Conservation (phyloP, 257 asterid species). For the Scutellaria barbata region DNA sequence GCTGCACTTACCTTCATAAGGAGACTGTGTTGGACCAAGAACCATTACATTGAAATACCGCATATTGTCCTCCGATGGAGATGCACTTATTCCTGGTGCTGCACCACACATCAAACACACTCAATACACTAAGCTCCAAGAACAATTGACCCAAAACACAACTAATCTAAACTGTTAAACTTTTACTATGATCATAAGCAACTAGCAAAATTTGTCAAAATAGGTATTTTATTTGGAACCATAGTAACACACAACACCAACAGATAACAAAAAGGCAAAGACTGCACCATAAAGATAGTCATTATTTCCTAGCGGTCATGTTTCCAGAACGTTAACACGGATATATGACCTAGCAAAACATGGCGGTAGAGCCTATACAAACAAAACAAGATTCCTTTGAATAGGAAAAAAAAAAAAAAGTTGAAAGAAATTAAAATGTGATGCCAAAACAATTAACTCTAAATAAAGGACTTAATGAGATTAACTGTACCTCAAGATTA, state of each 20-base stretch:
- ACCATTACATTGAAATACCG: constrained; percentile 28
- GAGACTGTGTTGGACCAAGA: constrained; percentile 32
- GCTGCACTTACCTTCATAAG: constrained; percentile 29
- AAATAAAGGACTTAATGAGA: too few species aligned
- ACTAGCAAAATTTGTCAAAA: not conserved
- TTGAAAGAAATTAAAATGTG: too few species aligned
- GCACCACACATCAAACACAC: constrained; percentile 28
- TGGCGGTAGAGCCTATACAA: too few species aligned
- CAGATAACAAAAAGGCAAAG: not conserved
- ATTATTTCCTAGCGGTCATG: not conserved
- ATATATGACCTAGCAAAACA: too few species aligned
- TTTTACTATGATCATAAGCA: constrained; percentile 4
- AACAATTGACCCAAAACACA: not conserved
- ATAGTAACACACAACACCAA: not conserved
- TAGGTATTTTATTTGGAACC: not conserved
- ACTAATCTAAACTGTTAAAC: not conserved
- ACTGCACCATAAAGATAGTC: not conserved
- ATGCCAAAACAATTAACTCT: too few species aligned
- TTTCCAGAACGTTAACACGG: not conserved
- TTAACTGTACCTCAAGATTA: not conserved
- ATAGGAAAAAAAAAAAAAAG: too few species aligned
- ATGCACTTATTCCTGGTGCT: constrained; percentile 35
- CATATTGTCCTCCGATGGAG: constrained; percentile 28
- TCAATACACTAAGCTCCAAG: constrained; percentile 29
- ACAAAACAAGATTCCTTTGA: too few species aligned